Evolutionary conservation across 2,329 filamentous ascomycete genomes (phyloP).

Genomic region (Sporothrix pallida): DNA sequence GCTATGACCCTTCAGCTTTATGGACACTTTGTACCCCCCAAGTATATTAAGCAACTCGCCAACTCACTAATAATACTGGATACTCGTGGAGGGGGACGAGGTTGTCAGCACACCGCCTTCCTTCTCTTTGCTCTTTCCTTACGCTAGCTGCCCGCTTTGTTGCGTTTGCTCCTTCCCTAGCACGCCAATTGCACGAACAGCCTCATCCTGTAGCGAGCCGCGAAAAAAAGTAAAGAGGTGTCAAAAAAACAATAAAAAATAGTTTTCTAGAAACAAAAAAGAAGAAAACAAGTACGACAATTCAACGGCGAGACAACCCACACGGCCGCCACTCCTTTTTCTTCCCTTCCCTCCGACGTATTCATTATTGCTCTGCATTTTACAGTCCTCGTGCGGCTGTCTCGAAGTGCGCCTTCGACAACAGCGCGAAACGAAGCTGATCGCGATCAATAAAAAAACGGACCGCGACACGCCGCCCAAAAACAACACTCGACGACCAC

Average conservation of each 20-base stretch:
- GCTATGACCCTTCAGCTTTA: background rate
- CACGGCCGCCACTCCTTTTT: background rate
- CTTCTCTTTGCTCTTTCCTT: background rate
- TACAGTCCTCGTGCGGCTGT: background rate
- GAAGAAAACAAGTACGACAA: background rate
- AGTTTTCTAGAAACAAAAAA: background rate
- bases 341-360: background rate
- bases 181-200: constrained; percentile 23
- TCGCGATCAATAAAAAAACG: background rate
- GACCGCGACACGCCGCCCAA: background rate
- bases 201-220: constrained; percentile 21
- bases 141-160: background rate
- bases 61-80: background rate
- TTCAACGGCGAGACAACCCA: background rate
- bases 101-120: constrained; percentile 20
- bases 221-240: constrained; percentile 25
- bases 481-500: background rate
- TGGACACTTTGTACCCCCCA: background rate
- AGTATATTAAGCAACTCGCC: background rate
- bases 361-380: background rate
- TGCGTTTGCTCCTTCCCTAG: constrained; percentile 4
- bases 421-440: background rate
- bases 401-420: background rate
- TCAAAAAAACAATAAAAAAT: constrained; percentile 16
- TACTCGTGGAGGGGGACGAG: background rate